Conservation (phyloP, 306 rosid genomes). For the Clitoria ternatea region DNA sequence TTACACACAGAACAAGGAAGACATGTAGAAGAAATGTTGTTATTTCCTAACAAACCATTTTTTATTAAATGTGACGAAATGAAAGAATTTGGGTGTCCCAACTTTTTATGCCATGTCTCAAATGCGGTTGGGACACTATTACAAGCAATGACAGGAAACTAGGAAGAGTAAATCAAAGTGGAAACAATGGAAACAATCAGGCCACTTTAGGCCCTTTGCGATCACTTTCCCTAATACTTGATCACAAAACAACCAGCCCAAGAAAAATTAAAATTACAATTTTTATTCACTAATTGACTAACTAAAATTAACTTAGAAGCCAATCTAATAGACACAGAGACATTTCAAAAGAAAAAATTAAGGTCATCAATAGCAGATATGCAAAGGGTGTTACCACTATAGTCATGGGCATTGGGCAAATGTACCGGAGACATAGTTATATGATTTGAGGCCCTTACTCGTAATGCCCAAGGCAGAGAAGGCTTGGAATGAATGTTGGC, state of each 20-base stretch:
- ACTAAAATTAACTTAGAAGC: no score
- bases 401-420: no score
- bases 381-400: background rate
- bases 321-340: background rate
- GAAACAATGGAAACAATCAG: background rate
- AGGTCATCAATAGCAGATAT: background rate
- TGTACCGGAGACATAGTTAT: no score
- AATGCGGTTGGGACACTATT: no score
- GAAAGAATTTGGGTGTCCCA: no score
- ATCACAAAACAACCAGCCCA: background rate
- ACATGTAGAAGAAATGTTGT: no score
- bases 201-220: background rate
- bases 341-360: background rate
- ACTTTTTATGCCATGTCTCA: no score
- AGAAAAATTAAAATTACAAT: background rate
- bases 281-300: background rate
- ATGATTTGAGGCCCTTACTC: no score
- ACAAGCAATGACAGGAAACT: background rate
- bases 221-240: background rate
- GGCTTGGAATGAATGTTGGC: background rate
- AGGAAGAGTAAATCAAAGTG: background rate
- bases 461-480: background rate
- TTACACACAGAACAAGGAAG: no score
- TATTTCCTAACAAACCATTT: no score
- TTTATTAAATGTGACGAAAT: no score